These are phyloP conservation scores for Pseudonectria foliicola DNA, from an alignment of 2,329 filamentous ascomycete species.

Conservation along the genomic window DNA sequence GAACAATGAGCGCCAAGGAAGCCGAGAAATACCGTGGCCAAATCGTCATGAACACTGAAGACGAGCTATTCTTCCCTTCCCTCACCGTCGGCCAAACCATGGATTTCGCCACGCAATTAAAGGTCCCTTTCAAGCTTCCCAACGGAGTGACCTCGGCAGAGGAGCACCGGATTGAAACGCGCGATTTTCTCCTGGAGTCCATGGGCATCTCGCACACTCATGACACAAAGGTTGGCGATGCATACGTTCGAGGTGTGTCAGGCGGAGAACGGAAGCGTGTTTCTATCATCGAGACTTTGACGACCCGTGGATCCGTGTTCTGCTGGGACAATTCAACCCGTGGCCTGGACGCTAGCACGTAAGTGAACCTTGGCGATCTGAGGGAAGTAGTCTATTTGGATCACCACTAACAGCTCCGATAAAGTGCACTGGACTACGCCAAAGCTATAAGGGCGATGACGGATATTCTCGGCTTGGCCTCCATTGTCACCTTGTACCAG, in stretches of 20 bases:
- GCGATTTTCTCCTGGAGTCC: slow-evolving; percentile 49
- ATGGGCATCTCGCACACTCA: slow-evolving; percentile 53
- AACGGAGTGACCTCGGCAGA: slow-evolving; percentile 33
- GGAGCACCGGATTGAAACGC: slow-evolving; percentile 38
- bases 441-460: slow-evolving; percentile 58
- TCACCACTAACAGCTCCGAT: slow-evolving; percentile 1
- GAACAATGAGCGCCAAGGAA: slow-evolving; percentile 40
- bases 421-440: slow-evolving; percentile 49
- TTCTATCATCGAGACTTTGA: slow-evolving; percentile 58
- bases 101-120: slow-evolving; percentile 59
- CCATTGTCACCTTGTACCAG: slow-evolving; percentile 61
- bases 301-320: slow-evolving; percentile 50
- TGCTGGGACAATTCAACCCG: slow-evolving; percentile 64
- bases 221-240: slow-evolving; percentile 62
- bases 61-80: slow-evolving; percentile 57
- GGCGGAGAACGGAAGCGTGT: slow-evolving; percentile 65
- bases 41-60: slow-evolving; percentile 65
- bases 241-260: slow-evolving; percentile 58
- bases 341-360: slow-evolving; percentile 58
- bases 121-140: slow-evolving; percentile 43
- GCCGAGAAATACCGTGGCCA: slow-evolving; percentile 46
- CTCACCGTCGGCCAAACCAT: slow-evolving; percentile 66
- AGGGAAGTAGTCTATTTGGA: neutral
- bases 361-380: slow-evolving; percentile 9
- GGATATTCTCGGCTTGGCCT: slow-evolving; percentile 51